A percentile compares a stretch with the other conserved stretches of the same genome.
Evolutionary conservation across 169 alveolate genomes (phyloP).

Genomic region (Plasmodium reichenowi): DNA sequence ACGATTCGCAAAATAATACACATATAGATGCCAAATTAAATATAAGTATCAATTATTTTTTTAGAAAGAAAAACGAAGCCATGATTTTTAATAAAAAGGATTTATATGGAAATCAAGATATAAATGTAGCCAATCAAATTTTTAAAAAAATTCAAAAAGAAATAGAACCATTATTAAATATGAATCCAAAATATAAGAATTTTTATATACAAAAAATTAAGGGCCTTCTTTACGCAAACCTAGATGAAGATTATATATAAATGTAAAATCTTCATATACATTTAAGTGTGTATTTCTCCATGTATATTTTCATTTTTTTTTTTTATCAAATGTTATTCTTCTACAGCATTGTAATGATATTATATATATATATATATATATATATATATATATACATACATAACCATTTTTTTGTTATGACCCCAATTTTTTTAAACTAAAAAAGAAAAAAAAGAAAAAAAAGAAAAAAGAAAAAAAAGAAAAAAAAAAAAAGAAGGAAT

Average conservation of each 20-base stretch:
- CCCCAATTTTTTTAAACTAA: too few relatives aligned
- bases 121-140: conserved; percentile 40
- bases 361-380: too few relatives aligned
- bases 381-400: too few relatives aligned
- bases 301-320: too few relatives aligned
- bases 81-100: conserved; percentile 56
- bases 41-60: conserved; percentile 70
- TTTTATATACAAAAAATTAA: conserved; percentile 69
- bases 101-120: conserved; percentile 75
- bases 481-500: too few relatives aligned
- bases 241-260: conserved; percentile 46
- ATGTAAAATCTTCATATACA: not conserved
- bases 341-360: too few relatives aligned
- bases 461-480: too few relatives aligned
- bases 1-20: too few relatives aligned
- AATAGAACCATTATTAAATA: conserved; percentile 28
- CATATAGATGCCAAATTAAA: conserved; percentile 28
- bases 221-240: conserved; percentile 42
- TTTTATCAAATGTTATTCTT: too few relatives aligned
- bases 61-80: conserved; percentile 58
- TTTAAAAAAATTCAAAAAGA: conserved; percentile 72
- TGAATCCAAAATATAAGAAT: conserved; percentile 61
- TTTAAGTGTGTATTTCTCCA: not conserved
- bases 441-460: too few relatives aligned
- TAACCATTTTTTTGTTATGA: too few relatives aligned